A percentile compares a stretch with the other conserved stretches of the same genome.
Conservation (phyloP, 306 rosid species). For the Cucumis hystrix region DNA sequence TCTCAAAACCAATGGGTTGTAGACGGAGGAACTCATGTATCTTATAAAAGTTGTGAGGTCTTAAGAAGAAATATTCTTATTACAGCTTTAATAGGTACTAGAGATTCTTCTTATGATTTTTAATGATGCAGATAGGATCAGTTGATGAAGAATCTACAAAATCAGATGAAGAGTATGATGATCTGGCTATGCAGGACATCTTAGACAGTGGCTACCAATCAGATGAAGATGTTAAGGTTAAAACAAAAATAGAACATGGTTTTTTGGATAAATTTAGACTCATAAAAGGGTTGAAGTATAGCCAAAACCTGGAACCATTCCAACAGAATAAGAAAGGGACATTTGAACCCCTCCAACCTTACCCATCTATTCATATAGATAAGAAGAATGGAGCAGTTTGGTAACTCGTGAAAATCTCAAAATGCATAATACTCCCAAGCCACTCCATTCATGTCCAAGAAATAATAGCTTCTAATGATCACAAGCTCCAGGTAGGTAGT, state of each 20-base stretch:
- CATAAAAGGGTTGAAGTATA: conserved; percentile 24
- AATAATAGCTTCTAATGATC: conserved; percentile 34
- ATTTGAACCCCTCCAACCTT: conserved; percentile 30
- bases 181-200: conserved; percentile 73
- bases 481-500: conserved; percentile 25
- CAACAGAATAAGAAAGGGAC: conserved; percentile 42
- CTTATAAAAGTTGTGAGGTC: too few relatives aligned
- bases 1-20: too few relatives aligned
- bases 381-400: conserved; percentile 30
- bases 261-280: conserved; percentile 13
- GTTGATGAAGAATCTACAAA: conserved; percentile 95
- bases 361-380: conserved; percentile 37
- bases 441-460: conserved; percentile 59
- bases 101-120: background rate
- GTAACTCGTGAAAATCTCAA: conserved; percentile 26
- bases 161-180: conserved; percentile 93
- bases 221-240: conserved; percentile 36
- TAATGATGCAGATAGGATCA: conserved; percentile 52
- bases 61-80: too few relatives aligned
- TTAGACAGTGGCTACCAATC: conserved; percentile 44
- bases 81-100: background rate
- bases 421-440: conserved; percentile 64
- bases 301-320: conserved; percentile 38
- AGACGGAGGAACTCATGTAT: too few relatives aligned
- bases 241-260: conserved; percentile 15